These are phyloP conservation scores for Mycena maculata DNA, from an alignment of 768 basidiomycete genomes.

Conservation along the genomic window DNA sequence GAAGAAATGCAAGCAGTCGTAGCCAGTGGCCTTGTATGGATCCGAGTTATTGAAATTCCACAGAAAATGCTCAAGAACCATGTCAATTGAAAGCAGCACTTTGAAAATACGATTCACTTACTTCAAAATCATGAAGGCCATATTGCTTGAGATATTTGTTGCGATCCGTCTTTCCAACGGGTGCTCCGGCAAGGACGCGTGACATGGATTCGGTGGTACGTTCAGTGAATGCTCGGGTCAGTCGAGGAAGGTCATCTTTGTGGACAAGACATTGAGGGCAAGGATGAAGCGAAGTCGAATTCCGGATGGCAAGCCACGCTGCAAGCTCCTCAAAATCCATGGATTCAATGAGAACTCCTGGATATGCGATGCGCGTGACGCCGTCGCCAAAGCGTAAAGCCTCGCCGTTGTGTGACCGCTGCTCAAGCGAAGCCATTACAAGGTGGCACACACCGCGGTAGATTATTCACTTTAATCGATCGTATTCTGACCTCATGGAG, in stretches of 20 bases:
- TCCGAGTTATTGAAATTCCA: constrained; percentile 20
- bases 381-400: constrained; percentile 24
- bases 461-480: constrained; percentile 23
- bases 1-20: constrained; percentile 25
- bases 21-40: constrained; percentile 14
- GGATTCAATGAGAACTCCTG: constrained; percentile 29
- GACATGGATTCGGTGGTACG: constrained; percentile 25
- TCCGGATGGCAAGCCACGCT: constrained; percentile 20
- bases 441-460: constrained; percentile 21
- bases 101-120: neutral
- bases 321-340: constrained; percentile 31
- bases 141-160: constrained; percentile 16
- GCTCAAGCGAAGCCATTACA: constrained; percentile 13
- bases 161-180: neutral
- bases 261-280: constrained; percentile 29
- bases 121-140: constrained; percentile 28
- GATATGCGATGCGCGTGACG: constrained; percentile 19
- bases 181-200: neutral
- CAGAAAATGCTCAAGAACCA: constrained; percentile 12
- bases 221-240: neutral
- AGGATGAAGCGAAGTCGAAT: constrained; percentile 18
- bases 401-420: constrained; percentile 25
- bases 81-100: neutral
- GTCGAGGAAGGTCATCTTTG: constrained; percentile 15
- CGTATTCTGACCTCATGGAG: constrained; percentile 11